phyloP scores from a whole-genome alignment of 1,284 basidiomycete genomes.

The Malassezia globosa region DNA sequence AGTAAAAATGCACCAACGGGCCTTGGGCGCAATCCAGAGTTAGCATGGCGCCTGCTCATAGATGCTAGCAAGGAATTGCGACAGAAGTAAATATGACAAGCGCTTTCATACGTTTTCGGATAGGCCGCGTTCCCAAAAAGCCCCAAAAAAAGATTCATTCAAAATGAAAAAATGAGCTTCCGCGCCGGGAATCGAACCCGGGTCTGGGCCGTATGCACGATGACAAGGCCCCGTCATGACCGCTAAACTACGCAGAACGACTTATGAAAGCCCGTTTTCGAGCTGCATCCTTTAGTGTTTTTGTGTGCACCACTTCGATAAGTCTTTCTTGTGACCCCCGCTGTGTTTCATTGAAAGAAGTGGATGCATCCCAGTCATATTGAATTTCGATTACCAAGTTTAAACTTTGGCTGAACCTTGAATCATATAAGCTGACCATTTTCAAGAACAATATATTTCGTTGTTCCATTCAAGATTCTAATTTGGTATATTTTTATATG shows the following conservation, averaged over 20 bases:
- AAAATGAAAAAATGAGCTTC: conserved; percentile 14
- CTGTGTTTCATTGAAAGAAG: too few relatives aligned
- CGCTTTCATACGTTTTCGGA: neutral
- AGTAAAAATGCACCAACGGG: neutral
- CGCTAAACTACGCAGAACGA: conserved; percentile 22
- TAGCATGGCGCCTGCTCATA: conserved; percentile 20
- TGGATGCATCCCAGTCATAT: too few relatives aligned
- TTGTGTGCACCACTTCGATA: too few relatives aligned
- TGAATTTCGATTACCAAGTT: too few relatives aligned
- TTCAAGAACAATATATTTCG: neutral
- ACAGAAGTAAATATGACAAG: neutral
- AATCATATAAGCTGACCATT: neutral
- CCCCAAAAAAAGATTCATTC: neutral
- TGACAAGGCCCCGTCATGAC: conserved; percentile 22
- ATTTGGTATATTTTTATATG: too few relatives aligned
- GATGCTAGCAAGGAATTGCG: conserved; percentile 8
- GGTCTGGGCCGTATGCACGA: conserved; percentile 15
- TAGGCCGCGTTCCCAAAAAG: neutral
- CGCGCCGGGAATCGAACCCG: conserved; percentile 23
- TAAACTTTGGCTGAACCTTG: neutral
- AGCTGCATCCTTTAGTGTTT: too few relatives aligned
- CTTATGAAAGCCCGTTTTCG: too few relatives aligned
- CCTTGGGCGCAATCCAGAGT: conserved; percentile 27
- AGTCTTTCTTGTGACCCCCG: too few relatives aligned
- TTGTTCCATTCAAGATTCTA: too few relatives aligned